Evolutionary conservation across 2,329 filamentous ascomycete genomes (phyloP), one percentile per base, ranked within the genome.

Genomic region (Fusarium xyrophilum): DNA sequence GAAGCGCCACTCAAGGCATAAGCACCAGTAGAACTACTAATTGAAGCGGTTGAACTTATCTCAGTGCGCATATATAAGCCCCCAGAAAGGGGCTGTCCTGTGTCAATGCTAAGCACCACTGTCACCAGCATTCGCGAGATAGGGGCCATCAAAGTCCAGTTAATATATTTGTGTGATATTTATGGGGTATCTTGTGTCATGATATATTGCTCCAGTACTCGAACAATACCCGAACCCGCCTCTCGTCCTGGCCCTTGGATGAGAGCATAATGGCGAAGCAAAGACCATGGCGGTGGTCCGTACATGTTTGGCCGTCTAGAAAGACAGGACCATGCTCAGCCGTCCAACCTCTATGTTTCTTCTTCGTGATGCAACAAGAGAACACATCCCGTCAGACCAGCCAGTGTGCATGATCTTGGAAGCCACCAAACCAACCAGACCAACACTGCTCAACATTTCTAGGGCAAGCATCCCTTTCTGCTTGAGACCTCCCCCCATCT

Each of bases 401-500:
- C 76, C 73, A 5, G 74, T 70, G n/a, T 72, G 76, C 38, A 77
- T 60, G 28, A 90, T 75, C 86, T 87, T 92, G 50, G 91, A 82
- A 25, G 89, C 86, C 36, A 95, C 76, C 17, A 91, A 92, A 6
- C 93, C 91, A 6, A 96, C 76, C 30, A 96, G 81, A 1, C 93
- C 89, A 55, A 93, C 82, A 53, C 91, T 88, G 17, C 93, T 91
- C 25, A 94, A 78, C 9, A 96, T 82, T 76, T 94, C 91, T 38
- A 96, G 80, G 2, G 91, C 85, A 47, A 91, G 78, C 82, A 89
- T 89, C 1, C 91, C 87, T 46, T 85, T 86, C 44, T 85, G 84
- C 70, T 85, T 88, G 39, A 96, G 74, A 36, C 88, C 86, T 23
- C 91, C 88, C 5, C 87, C 86, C 67, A 93, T 85, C 65, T 89